These are phyloP conservation scores for Colletotrichum phormii DNA, from an alignment of 2,329 filamentous ascomycete species.

Conservation along the genomic window DNA sequence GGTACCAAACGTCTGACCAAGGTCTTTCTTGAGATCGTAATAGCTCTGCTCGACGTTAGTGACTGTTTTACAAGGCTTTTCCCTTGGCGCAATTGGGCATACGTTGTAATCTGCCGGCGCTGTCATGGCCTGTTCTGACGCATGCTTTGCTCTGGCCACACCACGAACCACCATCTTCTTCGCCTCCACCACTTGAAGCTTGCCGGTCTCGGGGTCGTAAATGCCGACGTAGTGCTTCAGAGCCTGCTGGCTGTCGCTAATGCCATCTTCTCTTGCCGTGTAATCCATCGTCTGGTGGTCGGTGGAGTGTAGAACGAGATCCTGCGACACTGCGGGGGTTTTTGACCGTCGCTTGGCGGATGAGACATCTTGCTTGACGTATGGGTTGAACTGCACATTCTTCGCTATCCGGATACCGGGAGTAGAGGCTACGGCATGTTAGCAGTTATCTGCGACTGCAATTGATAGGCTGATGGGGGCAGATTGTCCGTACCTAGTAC, in stretches of 20 bases:
- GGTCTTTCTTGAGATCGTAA: slow-evolving; percentile 72
- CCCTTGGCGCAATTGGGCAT: neutral
- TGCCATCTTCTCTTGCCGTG: slow-evolving; percentile 64
- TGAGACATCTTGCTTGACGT: slow-evolving; percentile 53
- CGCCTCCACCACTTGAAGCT: slow-evolving; percentile 71
- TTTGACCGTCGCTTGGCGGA: slow-evolving; percentile 54
- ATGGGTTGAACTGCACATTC: slow-evolving; percentile 59
- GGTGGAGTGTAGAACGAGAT: slow-evolving; percentile 69
- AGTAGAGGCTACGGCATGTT: slow-evolving; percentile 39
- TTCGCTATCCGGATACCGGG: slow-evolving; percentile 51
- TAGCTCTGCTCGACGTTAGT: slow-evolving; percentile 57
- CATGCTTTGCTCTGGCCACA: slow-evolving; percentile 66
- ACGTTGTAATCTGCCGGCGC: slow-evolving; percentile 38
- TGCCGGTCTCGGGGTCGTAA: slow-evolving; percentile 69
- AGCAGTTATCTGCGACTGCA: neutral
- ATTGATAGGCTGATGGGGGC: neutral
- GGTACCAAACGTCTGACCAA: slow-evolving; percentile 84
- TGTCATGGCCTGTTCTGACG: slow-evolving; percentile 59
- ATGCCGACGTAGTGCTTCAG: slow-evolving; percentile 75
- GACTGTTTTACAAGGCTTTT: no score
- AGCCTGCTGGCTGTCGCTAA: slow-evolving; percentile 44
- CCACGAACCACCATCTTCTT: slow-evolving; percentile 73
- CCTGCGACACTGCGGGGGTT: slow-evolving; percentile 51
- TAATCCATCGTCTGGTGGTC: slow-evolving; percentile 70
- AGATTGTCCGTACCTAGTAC: slow-evolving; percentile 59